These are phyloP conservation scores for Tardiomyces depauwii DNA, from an alignment of 1,139 yeast species.

Conservation along the genomic window DNA sequence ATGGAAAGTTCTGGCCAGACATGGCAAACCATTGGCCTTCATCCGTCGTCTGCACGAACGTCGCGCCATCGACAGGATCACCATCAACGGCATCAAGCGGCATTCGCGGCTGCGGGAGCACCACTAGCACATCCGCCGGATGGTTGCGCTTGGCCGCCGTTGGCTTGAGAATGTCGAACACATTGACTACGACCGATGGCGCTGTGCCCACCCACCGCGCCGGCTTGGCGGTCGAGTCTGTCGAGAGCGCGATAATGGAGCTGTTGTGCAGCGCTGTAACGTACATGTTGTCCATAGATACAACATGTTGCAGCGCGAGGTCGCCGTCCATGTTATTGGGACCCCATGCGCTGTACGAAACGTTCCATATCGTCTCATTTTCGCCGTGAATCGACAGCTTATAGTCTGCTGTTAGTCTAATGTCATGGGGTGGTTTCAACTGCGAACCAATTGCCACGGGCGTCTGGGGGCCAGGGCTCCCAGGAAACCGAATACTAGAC, in stretches of 20 bases:
- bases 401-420: constrained; percentile 29
- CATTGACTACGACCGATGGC: constrained; percentile 57
- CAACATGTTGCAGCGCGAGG: constrained; percentile 33
- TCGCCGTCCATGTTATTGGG: constrained; percentile 79
- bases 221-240: constrained; percentile 29
- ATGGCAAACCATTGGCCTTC: constrained; percentile 80
- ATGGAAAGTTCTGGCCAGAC: constrained; percentile 67
- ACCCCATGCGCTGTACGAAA: constrained; percentile 85
- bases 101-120: constrained; percentile 28
- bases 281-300: constrained; percentile 52
- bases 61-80: constrained; percentile 23
- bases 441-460: too few species aligned
- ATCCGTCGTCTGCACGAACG: constrained; percentile 57
- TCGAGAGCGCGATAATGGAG: constrained; percentile 40
- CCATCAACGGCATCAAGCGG: constrained; percentile 7
- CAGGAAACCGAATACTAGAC: too few species aligned
- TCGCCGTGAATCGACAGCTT: constrained; percentile 49
- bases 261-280: constrained; percentile 71
- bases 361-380: constrained; percentile 51
- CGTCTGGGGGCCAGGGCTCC: too few species aligned
- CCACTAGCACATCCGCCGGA: constrained; percentile 19
- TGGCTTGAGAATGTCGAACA: constrained; percentile 52
- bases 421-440: too few species aligned
- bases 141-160: constrained; percentile 2
- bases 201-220: constrained; percentile 53